Base-by-base conservation (phyloP, 345 rosid genomes). In the Melaleuca quinquenervia region DNA sequence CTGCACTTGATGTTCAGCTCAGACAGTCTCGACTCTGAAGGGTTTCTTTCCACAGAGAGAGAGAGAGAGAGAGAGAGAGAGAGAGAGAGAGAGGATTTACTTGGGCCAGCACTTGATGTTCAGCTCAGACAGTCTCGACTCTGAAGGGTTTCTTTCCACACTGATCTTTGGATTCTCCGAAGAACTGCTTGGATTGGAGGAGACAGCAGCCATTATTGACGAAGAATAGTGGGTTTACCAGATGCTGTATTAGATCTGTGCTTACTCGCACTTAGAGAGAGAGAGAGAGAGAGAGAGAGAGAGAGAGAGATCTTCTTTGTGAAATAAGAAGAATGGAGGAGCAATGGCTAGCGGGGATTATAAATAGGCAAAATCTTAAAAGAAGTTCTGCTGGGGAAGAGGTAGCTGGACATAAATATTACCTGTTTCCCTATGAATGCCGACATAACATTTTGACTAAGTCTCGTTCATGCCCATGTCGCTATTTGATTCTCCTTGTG, bases 91-190 rank as follows among this genome's bases (percentile, higher is more conserved):
- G 56, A 27, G 45, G 51, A 56, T 90, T 92, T 91, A 96, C 99
- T 96, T 96, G 91, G 99, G 98, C 98, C 99, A 96, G 85, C 92
- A 92, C 92, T 93, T 95, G 98, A 95, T 85, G 91, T 95, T 95
- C 62, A 96, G 87, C 85, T 94, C 95, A 18, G 91, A 88, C 55
- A 95, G 97, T 64, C 90, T 91, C 41, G 96, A 89, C 52, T 94
- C 93, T 48, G 98, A 84, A 87, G 99, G 98, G 88, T 91, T 95
- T 76, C 84, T 92, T 86, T 96, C 97, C 1, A 96, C 96, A 44
- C 87, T 85, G 89, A 96, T 93, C 85, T 90, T 89, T 21, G 89
- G 91, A 84, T 86, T 90, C 64, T 86, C 82, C 88, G 95, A 92
- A 91, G 78, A 85, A n/a, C 82, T 50, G 14, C 83, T 50, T 48